Conservation (phyloP, 352 stramenopile species). For the Phytophthora kernoviae region DNA sequence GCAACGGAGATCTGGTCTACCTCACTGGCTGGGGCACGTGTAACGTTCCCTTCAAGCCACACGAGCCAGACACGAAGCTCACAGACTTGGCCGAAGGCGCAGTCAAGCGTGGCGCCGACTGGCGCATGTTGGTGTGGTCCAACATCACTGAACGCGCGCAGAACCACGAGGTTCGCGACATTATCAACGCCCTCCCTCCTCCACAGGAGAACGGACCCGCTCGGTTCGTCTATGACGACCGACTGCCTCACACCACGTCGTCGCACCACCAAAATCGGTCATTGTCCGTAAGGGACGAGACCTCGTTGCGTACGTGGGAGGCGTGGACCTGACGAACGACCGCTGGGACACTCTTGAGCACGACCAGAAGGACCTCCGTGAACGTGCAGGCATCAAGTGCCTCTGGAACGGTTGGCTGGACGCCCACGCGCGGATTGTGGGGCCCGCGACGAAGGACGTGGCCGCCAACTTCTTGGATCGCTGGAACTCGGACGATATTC, state of each 20-base stretch:
- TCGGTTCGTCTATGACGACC: constrained; percentile 69
- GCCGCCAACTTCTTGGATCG: constrained; percentile 65
- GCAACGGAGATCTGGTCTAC: constrained; percentile 43
- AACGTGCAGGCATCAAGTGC: constrained; percentile 41
- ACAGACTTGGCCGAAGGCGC: constrained; percentile 37
- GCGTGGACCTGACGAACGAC: constrained; percentile 58
- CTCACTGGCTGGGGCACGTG: constrained; percentile 68
- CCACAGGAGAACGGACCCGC: constrained; percentile 33
- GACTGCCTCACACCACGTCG: constrained; percentile 56
- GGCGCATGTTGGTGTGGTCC: constrained; percentile 64
- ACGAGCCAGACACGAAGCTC: constrained; percentile 41
- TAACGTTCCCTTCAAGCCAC: constrained; percentile 61
- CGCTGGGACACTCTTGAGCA: constrained; percentile 69
- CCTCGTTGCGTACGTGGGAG: constrained; percentile 55
- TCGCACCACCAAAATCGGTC: constrained; percentile 75
- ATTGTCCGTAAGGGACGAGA: constrained; percentile 46
- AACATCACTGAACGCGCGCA: constrained; percentile 61
- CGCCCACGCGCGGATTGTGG: constrained; percentile 49
- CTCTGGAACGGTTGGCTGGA: constrained; percentile 68
- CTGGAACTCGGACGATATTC: constrained; percentile 54
- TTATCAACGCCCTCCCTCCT: constrained; percentile 50
- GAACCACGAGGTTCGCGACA: constrained; percentile 61
- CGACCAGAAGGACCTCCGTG: constrained; percentile 50
- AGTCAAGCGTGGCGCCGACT: constrained; percentile 43
- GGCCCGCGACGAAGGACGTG: constrained; percentile 55